A percentile compares a stretch with the other conserved stretches of the same genome.
Conservation (phyloP, 2,329 filamentous ascomycete genomes). For the Furcasterigmium furcatum region DNA sequence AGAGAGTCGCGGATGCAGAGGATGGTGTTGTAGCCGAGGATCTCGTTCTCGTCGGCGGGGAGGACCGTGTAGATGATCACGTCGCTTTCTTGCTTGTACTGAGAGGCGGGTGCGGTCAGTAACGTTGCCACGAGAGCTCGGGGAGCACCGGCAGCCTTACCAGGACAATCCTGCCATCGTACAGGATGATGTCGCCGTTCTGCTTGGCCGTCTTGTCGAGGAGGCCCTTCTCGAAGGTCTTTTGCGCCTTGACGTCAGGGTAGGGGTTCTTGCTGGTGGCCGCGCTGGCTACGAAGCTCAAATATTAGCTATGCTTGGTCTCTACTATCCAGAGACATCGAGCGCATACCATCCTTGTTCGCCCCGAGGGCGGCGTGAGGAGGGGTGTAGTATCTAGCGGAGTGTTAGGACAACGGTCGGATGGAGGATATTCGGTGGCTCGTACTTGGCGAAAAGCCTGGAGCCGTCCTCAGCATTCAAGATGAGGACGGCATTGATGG, state of each 20-base stretch:
- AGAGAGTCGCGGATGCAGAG: constrained; percentile 87
- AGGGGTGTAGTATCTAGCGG: constrained; percentile 33
- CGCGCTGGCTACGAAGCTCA: not conserved
- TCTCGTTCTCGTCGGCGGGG: constrained; percentile 90
- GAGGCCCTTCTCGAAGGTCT: constrained; percentile 93
- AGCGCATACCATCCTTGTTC: constrained; percentile 16
- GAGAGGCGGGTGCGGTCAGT: not conserved
- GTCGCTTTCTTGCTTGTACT: constrained; percentile 95
- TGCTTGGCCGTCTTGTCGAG: constrained; percentile 96
- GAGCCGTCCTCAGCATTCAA: constrained; percentile 84
- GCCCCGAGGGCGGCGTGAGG: constrained; percentile 40
- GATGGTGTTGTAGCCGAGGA: constrained; percentile 90
- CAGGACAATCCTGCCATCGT: constrained; percentile 87
- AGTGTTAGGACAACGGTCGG: constrained; percentile 10
- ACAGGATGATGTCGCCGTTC: constrained; percentile 92
- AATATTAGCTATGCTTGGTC: no score
- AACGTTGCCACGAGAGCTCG: not conserved
- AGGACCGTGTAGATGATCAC: constrained; percentile 96
- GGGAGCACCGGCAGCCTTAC: not conserved
- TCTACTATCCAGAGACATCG: not conserved
- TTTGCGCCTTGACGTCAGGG: constrained; percentile 86
- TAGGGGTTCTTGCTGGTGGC: constrained; percentile 65
- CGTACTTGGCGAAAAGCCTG: constrained; percentile 90
- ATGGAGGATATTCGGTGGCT: not conserved
- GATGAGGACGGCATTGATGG: constrained; percentile 74